Percentiles rank a stretch among this genome's conserved stretches.
phyloP scores from a whole-genome alignment of 2,329 filamentous ascomycete genomes.

The Akanthomyces muscarius region DNA sequence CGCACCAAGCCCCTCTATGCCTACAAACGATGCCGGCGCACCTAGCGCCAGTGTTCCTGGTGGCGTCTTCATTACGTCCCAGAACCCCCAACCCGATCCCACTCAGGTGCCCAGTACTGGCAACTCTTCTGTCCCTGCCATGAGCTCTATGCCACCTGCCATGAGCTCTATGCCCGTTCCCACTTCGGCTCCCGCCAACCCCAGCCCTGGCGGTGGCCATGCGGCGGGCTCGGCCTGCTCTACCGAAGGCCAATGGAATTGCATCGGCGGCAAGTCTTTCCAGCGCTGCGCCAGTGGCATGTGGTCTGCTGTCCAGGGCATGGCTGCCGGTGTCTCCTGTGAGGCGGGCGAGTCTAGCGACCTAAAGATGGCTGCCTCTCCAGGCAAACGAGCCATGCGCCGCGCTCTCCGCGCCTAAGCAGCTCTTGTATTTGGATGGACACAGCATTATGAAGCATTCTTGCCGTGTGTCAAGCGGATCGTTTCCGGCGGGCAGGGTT shows the following conservation, averaged over 20 bases:
- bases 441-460: too few species aligned
- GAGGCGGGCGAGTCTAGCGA: slow-evolving; percentile 36
- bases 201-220: slow-evolving; percentile 18
- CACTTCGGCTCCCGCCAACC: slow-evolving; percentile 14
- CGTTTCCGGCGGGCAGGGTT: too few species aligned
- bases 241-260: slow-evolving; percentile 51
- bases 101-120: background rate
- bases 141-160: background rate
- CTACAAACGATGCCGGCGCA: slow-evolving; percentile 1
- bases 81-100: background rate
- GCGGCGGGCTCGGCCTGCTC: slow-evolving; percentile 44
- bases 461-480: too few species aligned
- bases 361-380: slow-evolving; percentile 32
- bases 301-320: slow-evolving; percentile 42
- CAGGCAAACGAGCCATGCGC: slow-evolving; percentile 24
- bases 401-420: slow-evolving; percentile 26
- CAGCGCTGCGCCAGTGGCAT: slow-evolving; percentile 51
- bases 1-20: slow-evolving; percentile 2
- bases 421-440: too few species aligned
- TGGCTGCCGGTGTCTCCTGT: slow-evolving; percentile 47
- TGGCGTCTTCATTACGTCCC: slow-evolving; percentile 12
- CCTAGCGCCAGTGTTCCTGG: slow-evolving; percentile 13
- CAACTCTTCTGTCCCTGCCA: background rate
- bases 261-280: slow-evolving; percentile 46
- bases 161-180: slow-evolving; percentile 8